A percentile compares a stretch with the other conserved stretches of the same genome.
Evolutionary conservation across 2,329 filamentous ascomycete species (phyloP).

Genomic region (Pyrenochaeta sp.): DNA sequence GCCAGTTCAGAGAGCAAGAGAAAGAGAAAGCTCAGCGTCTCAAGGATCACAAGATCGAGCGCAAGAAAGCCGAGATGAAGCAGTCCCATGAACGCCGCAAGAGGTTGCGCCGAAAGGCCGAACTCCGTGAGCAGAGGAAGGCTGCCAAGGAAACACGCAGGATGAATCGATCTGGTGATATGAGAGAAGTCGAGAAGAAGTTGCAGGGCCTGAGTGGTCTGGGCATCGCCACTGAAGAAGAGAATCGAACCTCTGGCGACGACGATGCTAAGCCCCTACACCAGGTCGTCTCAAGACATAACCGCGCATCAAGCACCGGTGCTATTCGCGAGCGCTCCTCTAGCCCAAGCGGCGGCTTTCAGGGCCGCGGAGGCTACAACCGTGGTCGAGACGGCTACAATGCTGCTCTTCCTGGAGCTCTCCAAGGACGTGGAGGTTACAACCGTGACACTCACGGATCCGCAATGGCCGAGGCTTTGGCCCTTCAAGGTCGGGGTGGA

Average conservation of each 20-base stretch:
- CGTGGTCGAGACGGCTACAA: constrained; percentile 50
- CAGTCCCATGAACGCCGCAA: constrained; percentile 47
- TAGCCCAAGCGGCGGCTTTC: constrained; percentile 42
- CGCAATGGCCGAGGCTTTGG: constrained; percentile 30
- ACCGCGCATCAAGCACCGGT: constrained; percentile 40
- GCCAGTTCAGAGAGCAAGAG: constrained; percentile 62
- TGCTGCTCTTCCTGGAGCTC: constrained; percentile 33
- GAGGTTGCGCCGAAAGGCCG: constrained; percentile 48
- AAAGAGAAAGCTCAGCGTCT: constrained; percentile 53
- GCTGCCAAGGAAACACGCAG: constrained; percentile 40
- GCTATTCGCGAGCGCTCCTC: constrained; percentile 40
- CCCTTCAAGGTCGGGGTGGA: constrained; percentile 26
- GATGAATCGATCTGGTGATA: constrained; percentile 30
- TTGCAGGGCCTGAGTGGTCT: constrained; percentile 42
- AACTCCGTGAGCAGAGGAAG: constrained; percentile 51
- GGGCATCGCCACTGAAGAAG: constrained; percentile 47
- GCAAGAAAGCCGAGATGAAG: constrained; percentile 48
- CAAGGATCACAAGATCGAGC: constrained; percentile 48
- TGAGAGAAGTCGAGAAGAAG: constrained; percentile 38
- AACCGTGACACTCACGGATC: constrained; percentile 31
- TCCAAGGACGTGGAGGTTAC: constrained; percentile 43
- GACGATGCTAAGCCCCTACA: constrained; percentile 42
- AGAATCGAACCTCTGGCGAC: constrained; percentile 34
- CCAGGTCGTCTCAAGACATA: constrained; percentile 37
- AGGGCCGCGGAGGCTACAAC: constrained; percentile 44